These are phyloP conservation scores for Aspergillus eucalypticola DNA, from an alignment of 2,329 filamentous ascomycete species.

Conservation along the genomic window DNA sequence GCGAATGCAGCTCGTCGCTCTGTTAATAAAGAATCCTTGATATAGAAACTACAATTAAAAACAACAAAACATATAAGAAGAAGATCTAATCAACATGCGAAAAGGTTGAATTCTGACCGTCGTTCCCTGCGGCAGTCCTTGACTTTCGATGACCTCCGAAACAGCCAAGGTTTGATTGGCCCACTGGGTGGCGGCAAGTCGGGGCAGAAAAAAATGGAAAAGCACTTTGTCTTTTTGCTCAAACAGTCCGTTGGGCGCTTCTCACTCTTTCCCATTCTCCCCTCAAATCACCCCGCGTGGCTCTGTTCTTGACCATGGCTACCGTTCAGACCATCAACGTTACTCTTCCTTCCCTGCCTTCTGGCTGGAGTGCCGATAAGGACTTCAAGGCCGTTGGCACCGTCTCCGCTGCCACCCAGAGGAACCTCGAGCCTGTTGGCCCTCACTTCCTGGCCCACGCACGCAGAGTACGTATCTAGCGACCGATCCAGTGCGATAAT, in stretches of 20 bases:
- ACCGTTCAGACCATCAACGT: constrained; percentile 49
- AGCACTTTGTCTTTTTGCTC: constrained; percentile 11
- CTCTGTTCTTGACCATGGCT: constrained; percentile 57
- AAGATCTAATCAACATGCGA: background rate
- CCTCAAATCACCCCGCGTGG: constrained; percentile 11
- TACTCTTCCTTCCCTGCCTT: constrained; percentile 70
- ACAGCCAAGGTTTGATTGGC: constrained; percentile 31
- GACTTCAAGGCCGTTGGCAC: constrained; percentile 84
- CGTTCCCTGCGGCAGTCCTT: background rate
- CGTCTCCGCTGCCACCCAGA: constrained; percentile 74
- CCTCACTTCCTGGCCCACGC: constrained; percentile 98
- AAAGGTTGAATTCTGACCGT: background rate
- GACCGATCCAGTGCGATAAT: background rate
- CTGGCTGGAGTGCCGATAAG: constrained; percentile 79
- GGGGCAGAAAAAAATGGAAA: constrained; percentile 43
- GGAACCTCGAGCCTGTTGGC: constrained; percentile 92
- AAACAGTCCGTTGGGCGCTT: background rate
- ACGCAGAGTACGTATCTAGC: constrained; percentile 66
- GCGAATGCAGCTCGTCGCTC: background rate
- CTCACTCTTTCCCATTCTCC: constrained; percentile 17
- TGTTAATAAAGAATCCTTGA: background rate
- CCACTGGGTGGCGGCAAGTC: constrained; percentile 21
- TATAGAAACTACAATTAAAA: background rate
- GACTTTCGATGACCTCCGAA: constrained; percentile 25
- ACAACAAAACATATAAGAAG: background rate